Percentiles rank a stretch among this genome's conserved stretches.
Conservation (phyloP, 331 rosid species). For the Prunus yedoensis region DNA sequence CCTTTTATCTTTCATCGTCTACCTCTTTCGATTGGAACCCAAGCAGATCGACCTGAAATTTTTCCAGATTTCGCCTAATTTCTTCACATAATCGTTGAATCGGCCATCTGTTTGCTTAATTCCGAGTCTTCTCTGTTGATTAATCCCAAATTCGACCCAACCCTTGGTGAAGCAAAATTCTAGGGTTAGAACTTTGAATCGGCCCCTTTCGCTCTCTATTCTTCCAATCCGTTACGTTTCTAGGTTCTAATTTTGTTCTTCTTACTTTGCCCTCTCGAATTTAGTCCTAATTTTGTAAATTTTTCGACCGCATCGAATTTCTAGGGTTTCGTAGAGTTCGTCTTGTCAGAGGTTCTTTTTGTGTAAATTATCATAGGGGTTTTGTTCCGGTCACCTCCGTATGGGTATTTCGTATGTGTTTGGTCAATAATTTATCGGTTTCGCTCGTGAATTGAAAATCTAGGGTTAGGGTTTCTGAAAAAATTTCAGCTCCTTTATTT, state of each 20-base stretch:
- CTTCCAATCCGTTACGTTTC: slow-evolving; percentile 12
- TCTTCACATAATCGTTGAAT: slow-evolving; percentile 21
- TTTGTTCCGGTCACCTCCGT: slow-evolving; percentile 12
- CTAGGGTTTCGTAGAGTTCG: slow-evolving; percentile 46
- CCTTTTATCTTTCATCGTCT: slow-evolving; percentile 16
- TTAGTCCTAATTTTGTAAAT: slow-evolving; percentile 13
- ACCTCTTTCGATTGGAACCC: slow-evolving; percentile 22
- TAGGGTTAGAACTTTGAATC: slow-evolving; percentile 49
- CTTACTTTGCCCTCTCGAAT: slow-evolving; percentile 7
- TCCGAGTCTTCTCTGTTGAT: slow-evolving; percentile 11
- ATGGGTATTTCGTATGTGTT: background rate
- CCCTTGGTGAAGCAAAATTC: slow-evolving; percentile 14
- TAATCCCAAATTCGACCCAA: slow-evolving; percentile 24
- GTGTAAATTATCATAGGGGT: slow-evolving; percentile 34
- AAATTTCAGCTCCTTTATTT: background rate
- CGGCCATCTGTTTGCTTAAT: slow-evolving; percentile 20
- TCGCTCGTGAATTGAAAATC: background rate
- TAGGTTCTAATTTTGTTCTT: background rate
- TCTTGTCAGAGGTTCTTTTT: slow-evolving; percentile 16
- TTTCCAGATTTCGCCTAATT: slow-evolving; percentile 14
- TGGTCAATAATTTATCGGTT: slow-evolving; percentile 14
- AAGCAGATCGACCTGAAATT: slow-evolving; percentile 7
- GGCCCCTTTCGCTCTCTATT: slow-evolving; percentile 12
- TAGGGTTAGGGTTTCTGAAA: slow-evolving; percentile 55
- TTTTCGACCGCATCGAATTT: slow-evolving; percentile 23